A percentile compares a stretch with the other conserved stretches of the same genome.
phyloP scores from a whole-genome alignment of 1,284 basidiomycete species.

The Marasmius oreades region DNA sequence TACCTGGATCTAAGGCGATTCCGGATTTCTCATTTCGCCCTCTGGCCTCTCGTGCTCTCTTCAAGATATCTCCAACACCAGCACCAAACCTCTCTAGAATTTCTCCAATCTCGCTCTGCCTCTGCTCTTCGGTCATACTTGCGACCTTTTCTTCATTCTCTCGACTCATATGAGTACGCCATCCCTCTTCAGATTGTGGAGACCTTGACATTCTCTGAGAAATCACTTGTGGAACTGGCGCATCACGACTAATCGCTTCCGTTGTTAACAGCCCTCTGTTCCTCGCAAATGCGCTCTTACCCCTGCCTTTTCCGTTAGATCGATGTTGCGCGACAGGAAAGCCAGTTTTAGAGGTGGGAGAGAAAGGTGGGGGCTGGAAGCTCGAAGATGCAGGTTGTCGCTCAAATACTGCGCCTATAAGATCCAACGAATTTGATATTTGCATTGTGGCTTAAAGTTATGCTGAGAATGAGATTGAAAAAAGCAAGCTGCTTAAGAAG shows the following conservation, averaged over 20 bases:
- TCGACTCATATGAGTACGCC: slow-evolving; percentile 43
- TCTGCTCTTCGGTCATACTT: slow-evolving; percentile 56
- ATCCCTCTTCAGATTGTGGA: slow-evolving; percentile 25
- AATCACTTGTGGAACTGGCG: slow-evolving; percentile 2
- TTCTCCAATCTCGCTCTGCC: slow-evolving; percentile 54
- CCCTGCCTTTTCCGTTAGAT: slow-evolving; percentile 24
- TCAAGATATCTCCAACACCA: slow-evolving; percentile 57
- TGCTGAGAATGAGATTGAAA: neutral
- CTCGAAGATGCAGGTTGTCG: slow-evolving; percentile 36
- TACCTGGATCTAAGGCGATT: slow-evolving; percentile 7
- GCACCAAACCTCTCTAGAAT: slow-evolving; percentile 67
- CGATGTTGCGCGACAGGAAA: slow-evolving; percentile 63
- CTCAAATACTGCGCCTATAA: slow-evolving; percentile 60
- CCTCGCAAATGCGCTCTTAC: slow-evolving; percentile 57
- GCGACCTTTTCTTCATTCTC: slow-evolving; percentile 55
- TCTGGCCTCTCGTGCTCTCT: slow-evolving; percentile 46
- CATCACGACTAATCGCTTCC: neutral
- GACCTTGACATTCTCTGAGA: neutral
- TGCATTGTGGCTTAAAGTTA: neutral
- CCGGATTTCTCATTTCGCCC: slow-evolving; percentile 24
- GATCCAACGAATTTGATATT: slow-evolving; percentile 3
- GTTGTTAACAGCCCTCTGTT: slow-evolving; percentile 28
- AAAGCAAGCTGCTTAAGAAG: no score
- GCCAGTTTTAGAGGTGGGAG: slow-evolving; percentile 34
- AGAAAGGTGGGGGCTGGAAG: slow-evolving; percentile 23